Percentiles rank a stretch among this genome's conserved stretches.
phyloP scores from a whole-genome alignment of 331 rosid species.

The Quercus tomentella region DNA sequence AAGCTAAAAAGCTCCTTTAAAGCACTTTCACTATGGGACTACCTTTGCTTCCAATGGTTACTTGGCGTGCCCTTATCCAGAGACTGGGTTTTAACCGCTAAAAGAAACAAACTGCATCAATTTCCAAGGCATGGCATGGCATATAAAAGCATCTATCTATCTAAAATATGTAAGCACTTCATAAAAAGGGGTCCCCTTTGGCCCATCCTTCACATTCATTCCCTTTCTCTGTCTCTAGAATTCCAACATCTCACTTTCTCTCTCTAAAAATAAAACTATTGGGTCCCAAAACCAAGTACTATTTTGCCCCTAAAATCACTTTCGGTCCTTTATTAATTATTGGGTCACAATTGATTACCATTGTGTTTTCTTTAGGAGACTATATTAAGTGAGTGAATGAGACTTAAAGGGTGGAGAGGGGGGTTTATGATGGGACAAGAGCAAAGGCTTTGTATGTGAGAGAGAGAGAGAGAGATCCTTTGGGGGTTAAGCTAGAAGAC shows the following conservation, averaged over 20 bases:
- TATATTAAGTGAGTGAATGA: neutral
- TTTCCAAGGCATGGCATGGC: conserved; percentile 39
- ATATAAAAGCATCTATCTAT: neutral
- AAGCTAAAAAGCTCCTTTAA: too few relatives aligned
- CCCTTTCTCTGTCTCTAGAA: conserved; percentile 31
- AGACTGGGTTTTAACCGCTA: conserved; percentile 26
- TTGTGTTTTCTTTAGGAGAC: neutral
- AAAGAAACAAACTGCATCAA: conserved; percentile 42
- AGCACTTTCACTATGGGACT: neutral
- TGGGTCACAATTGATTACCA: neutral
- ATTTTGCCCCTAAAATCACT: neutral
- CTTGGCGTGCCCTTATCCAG: conserved; percentile 28
- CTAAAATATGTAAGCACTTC: neutral
- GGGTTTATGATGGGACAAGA: conserved; percentile 28
- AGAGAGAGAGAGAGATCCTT: neutral
- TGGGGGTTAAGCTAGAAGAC: conserved; percentile 9
- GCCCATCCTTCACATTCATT: conserved; percentile 13
- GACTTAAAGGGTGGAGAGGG: neutral
- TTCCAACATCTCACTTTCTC: conserved; percentile 16
- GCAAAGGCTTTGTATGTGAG: neutral
- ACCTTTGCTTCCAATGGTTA: conserved; percentile 33
- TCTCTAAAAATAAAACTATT: neutral
- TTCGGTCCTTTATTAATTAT: too few relatives aligned
- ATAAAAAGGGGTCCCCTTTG: neutral
- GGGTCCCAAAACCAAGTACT: neutral